phyloP scores from a whole-genome alignment of 1,139 yeast genomes.

The Taiozyma sp. region DNA sequence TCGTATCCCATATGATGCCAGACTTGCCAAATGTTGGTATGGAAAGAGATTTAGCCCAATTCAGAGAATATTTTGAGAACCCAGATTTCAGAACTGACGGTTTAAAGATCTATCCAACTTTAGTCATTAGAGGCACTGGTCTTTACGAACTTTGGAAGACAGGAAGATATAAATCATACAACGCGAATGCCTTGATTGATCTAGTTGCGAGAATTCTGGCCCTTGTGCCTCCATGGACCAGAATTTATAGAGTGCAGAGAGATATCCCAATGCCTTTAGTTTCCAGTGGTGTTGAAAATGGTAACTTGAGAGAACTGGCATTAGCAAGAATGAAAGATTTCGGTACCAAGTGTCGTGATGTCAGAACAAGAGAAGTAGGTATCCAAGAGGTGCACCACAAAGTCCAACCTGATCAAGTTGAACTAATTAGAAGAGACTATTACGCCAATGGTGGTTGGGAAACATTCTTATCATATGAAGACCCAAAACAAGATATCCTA shows the following conservation, averaged over 20 bases:
- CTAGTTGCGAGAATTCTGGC: constrained; percentile 94
- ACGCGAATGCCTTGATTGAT: constrained; percentile 91
- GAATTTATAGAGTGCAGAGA: constrained; percentile 96
- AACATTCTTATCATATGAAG: constrained; percentile 92
- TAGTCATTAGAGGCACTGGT: constrained; percentile 97
- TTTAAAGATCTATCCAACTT: constrained; percentile 88
- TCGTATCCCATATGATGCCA: constrained; percentile 99
- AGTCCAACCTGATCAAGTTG: constrained; percentile 96
- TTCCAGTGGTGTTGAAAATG: constrained; percentile 97
- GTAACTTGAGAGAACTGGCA: constrained; percentile 92
- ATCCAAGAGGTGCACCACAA: constrained; percentile 97
- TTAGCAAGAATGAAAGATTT: constrained; percentile 97
- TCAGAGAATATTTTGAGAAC: constrained; percentile 92
- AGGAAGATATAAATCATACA: constrained; percentile 90
- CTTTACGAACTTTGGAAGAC: constrained; percentile 96
- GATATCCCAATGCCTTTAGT: constrained; percentile 99
- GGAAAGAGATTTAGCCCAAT: constrained; percentile 97
- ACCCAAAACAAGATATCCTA: constrained; percentile 92
- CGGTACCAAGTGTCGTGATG: constrained; percentile 94
- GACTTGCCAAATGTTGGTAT: constrained; percentile 97
- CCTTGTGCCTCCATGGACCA: constrained; percentile 98
- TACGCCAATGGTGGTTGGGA: constrained; percentile 99
- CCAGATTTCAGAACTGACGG: constrained; percentile 98
- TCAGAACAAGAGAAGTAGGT: constrained; percentile 98
- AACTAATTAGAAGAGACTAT: constrained; percentile 90